Evolutionary conservation across 139 green algal genomes (phyloP).

Genomic region (Tetratostichococcus sp.): DNA sequence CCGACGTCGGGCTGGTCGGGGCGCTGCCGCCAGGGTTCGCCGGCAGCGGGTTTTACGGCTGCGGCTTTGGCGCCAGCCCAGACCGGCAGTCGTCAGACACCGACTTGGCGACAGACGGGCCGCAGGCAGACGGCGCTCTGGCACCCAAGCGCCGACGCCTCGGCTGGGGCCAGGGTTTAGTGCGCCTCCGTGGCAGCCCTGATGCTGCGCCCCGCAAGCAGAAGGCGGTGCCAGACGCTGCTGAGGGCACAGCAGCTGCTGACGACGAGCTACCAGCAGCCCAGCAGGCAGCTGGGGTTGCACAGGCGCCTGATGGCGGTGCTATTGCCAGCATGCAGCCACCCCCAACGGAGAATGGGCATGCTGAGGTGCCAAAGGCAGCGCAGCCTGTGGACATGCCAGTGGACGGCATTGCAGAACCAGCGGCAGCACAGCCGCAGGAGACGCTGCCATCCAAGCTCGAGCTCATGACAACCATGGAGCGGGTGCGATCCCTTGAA

Average conservation of each 20-base stretch:
- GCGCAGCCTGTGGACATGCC: too few species aligned
- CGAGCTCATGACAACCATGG: background rate
- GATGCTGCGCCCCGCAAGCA: background rate
- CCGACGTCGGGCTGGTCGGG: too few species aligned
- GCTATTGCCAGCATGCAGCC: too few species aligned
- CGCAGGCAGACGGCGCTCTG: too few species aligned
- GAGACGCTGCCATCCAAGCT: slow-evolving; percentile 8
- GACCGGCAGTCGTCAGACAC: background rate
- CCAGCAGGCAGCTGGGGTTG: too few species aligned
- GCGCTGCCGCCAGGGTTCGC: background rate
- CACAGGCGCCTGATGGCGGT: too few species aligned
- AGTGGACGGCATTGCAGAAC: too few species aligned
- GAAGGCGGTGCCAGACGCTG: too few species aligned
- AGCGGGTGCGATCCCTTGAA: background rate
- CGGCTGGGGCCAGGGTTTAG: slow-evolving; percentile 27
- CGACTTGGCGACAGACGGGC: background rate
- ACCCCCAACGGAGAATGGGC: background rate
- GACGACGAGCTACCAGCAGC: too few species aligned
- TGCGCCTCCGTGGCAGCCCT: slow-evolving; percentile 3
- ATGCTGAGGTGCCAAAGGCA: too few species aligned
- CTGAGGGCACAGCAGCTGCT: too few species aligned
- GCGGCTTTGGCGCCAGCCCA: background rate
- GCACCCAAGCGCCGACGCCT: background rate
- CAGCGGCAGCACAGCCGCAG: slow-evolving; percentile 1
- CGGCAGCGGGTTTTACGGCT: too few species aligned